phyloP scores from a whole-genome alignment of 2,329 filamentous ascomycete species.

The Helotiales sp. region DNA sequence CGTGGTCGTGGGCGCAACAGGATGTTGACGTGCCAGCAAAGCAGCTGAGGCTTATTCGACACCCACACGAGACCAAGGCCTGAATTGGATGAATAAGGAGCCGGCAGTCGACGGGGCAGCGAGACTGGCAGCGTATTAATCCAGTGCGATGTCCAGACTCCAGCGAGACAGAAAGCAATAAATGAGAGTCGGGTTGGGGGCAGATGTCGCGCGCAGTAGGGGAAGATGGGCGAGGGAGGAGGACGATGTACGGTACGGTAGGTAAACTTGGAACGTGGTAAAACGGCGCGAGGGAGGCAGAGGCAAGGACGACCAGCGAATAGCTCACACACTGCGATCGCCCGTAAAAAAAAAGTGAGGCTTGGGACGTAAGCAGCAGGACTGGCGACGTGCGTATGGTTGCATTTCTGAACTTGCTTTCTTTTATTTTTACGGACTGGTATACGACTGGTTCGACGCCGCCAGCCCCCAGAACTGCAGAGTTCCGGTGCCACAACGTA shows the following conservation, averaged over 20 bases:
- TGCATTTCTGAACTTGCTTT: neutral
- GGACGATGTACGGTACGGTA: neutral
- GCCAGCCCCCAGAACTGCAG: neutral
- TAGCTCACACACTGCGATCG: no score
- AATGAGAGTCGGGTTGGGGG: neutral
- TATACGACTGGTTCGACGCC: neutral
- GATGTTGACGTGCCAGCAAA: slow-evolving; percentile 27
- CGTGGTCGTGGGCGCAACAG: no score
- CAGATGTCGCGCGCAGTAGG: no score
- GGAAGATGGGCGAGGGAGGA: neutral
- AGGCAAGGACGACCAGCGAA: neutral
- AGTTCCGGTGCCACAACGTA: neutral
- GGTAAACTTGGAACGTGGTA: neutral
- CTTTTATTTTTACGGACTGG: neutral
- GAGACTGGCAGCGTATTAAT: neutral
- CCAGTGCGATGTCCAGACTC: no score
- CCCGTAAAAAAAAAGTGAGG: neutral
- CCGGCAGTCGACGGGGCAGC: neutral
- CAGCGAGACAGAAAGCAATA: neutral
- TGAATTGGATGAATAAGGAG: neutral
- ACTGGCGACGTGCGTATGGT: neutral
- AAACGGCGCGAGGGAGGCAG: neutral
- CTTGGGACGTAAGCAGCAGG: neutral
- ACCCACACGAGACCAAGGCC: slow-evolving; percentile 17
- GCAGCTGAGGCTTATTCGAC: slow-evolving; percentile 24